phyloP scores from a whole-genome alignment of 73 alveolate genomes.

The Blepharisma japonicum region DNA sequence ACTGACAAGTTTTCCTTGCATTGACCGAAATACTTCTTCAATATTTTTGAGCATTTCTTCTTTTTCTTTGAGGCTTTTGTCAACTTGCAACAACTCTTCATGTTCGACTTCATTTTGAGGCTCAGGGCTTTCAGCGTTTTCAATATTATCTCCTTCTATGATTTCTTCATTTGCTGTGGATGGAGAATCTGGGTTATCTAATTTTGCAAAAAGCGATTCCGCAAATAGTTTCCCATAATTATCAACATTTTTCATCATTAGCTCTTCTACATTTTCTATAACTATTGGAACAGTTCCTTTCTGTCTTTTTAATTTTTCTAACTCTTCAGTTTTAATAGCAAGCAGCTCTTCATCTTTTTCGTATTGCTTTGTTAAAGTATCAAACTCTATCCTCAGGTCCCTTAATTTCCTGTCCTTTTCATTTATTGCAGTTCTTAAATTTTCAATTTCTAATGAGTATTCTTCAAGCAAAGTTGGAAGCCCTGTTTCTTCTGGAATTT shows the following conservation, averaged over 20 bases:
- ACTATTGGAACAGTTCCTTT: too few relatives aligned
- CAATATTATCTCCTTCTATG: not conserved
- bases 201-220: slow-evolving; percentile 1
- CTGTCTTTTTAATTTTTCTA: too few relatives aligned
- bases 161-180: not conserved
- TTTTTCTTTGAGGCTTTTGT: slow-evolving; percentile 16
- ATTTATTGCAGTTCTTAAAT: too few relatives aligned
- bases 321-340: too few relatives aligned
- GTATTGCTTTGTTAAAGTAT: too few relatives aligned
- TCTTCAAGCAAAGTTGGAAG: too few relatives aligned
- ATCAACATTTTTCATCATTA: not conserved
- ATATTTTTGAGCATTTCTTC: slow-evolving; percentile 22
- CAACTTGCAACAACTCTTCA: slow-evolving; percentile 13
- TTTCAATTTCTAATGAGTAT: too few relatives aligned
- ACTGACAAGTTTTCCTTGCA: not conserved
- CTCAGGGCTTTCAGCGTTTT: slow-evolving; percentile 1
- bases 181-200: slow-evolving; percentile 4
- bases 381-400: too few relatives aligned
- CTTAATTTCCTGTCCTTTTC: too few relatives aligned
- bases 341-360: too few relatives aligned
- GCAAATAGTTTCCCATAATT: slow-evolving; percentile 6
- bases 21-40: not conserved
- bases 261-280: not conserved
- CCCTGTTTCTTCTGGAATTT: not conserved
- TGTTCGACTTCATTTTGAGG: not conserved